Evolutionary conservation across 129 eudicot species (phyloP).

Genomic region (Flaveria trinervia): DNA sequence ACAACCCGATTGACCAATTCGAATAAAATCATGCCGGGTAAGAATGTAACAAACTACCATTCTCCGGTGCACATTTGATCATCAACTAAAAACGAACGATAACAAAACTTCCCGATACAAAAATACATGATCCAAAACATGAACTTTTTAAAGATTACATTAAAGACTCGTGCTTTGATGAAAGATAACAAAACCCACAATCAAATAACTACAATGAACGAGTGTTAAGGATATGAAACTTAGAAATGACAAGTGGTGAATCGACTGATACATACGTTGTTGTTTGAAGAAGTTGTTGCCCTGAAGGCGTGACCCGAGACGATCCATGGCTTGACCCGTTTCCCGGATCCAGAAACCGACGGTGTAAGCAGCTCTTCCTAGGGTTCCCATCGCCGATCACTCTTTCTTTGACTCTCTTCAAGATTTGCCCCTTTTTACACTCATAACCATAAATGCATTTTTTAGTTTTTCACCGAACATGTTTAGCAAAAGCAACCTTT

Average conservation of each 20-base stretch:
- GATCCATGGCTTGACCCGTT: constrained; percentile 92
- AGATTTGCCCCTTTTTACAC: neutral
- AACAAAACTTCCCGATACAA: neutral
- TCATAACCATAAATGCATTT: too few species aligned
- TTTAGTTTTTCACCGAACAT: too few species aligned
- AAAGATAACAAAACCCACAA: constrained; percentile 20
- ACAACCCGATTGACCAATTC: neutral
- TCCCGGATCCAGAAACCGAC: constrained; percentile 71
- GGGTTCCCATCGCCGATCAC: constrained; percentile 60
- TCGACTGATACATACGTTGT: constrained; percentile 39
- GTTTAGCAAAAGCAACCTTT: too few species aligned
- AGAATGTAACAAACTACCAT: neutral
- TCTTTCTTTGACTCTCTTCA: neutral
- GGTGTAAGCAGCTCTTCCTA: constrained; percentile 72
- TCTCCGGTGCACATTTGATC: neutral
- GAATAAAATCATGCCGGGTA: neutral
- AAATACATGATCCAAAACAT: neutral
- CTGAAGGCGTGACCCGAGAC: constrained; percentile 71
- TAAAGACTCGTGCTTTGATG: neutral
- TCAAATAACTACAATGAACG: neutral
- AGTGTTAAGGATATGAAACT: neutral
- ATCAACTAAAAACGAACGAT: neutral
- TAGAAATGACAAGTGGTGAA: neutral
- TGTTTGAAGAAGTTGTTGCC: constrained; percentile 64
- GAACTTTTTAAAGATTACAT: neutral